phyloP scores from a whole-genome alignment of 2,329 filamentous ascomycete species.

The Colletotrichum euphorbiae region DNA sequence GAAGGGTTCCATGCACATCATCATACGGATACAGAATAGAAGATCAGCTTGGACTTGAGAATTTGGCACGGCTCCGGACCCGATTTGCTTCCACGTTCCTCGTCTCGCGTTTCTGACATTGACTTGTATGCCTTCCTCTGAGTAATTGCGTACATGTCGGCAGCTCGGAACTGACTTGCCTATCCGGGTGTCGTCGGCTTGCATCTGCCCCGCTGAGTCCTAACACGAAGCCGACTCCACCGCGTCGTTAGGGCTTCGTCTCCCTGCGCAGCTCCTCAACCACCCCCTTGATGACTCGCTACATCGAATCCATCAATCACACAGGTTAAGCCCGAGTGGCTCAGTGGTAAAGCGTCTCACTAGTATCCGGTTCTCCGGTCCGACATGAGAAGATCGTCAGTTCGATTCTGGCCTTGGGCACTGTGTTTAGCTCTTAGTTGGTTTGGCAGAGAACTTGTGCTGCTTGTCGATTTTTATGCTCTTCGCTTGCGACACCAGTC shows the following conservation, averaged over 20 bases:
- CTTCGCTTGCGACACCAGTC: no score
- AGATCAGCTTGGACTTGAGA: no score
- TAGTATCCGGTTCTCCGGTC: slow-evolving; percentile 15
- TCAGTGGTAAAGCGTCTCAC: slow-evolving; percentile 41
- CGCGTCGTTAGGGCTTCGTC: neutral
- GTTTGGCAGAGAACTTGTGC: no score
- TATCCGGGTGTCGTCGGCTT: neutral
- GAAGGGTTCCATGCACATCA: neutral
- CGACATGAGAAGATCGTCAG: slow-evolving; percentile 38
- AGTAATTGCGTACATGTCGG: no score
- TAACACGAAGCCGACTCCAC: no score
- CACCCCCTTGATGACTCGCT: neutral
- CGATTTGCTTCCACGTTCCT: no score
- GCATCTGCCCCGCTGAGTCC: neutral
- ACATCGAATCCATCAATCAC: fast-evolving
- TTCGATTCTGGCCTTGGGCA: slow-evolving; percentile 40
- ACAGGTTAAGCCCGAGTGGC: slow-evolving; percentile 34
- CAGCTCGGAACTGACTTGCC: no score
- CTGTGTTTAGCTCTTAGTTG: neutral
- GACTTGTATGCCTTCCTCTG: no score
- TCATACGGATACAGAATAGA: no score
- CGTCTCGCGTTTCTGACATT: no score
- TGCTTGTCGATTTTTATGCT: no score
- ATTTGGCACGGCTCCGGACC: no score
- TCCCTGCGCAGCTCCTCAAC: neutral